These are phyloP conservation scores for Pleurotus platypus DNA, from an alignment of 768 basidiomycete species.

Conservation along the genomic window DNA sequence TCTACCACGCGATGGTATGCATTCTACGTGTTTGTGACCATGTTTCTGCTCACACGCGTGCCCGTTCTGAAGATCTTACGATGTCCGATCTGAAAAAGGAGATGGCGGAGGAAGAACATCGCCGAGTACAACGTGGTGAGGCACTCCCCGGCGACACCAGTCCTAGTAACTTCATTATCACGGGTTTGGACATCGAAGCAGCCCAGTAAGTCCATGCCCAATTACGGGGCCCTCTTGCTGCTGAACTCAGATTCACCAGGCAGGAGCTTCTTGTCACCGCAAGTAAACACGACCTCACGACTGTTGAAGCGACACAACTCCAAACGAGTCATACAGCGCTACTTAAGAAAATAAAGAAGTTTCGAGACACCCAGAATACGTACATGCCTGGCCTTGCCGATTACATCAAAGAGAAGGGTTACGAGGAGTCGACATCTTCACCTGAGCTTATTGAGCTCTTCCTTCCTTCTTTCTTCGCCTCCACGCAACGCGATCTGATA, in stretches of 20 bases:
- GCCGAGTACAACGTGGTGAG: slow-evolving; percentile 9
- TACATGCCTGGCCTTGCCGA: slow-evolving; percentile 15
- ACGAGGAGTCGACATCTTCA: neutral
- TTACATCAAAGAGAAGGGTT: neutral
- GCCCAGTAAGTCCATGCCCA: slow-evolving; percentile 8
- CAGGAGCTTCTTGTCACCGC: neutral
- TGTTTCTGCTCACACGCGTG: too few species aligned
- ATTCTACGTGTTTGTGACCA: too few species aligned
- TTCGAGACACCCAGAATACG: neutral
- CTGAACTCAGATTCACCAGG: neutral
- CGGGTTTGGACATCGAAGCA: slow-evolving; percentile 11
- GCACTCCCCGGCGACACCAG: neutral
- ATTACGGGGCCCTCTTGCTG: neutral
- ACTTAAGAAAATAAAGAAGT: too few species aligned
- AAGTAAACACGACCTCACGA: neutral
- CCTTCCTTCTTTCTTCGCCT: slow-evolving; percentile 17
- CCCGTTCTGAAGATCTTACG: too few species aligned
- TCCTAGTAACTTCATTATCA: slow-evolving; percentile 12
- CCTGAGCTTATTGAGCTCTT: slow-evolving; percentile 15
- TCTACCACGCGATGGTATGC: too few species aligned
- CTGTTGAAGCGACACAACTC: neutral
- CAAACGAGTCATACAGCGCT: neutral
- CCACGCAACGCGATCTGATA: neutral
- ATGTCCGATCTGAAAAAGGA: too few species aligned
- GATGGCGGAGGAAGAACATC: slow-evolving; percentile 10